phyloP scores from a whole-genome alignment of 169 alveolate species.

The Babesia caballi region DNA sequence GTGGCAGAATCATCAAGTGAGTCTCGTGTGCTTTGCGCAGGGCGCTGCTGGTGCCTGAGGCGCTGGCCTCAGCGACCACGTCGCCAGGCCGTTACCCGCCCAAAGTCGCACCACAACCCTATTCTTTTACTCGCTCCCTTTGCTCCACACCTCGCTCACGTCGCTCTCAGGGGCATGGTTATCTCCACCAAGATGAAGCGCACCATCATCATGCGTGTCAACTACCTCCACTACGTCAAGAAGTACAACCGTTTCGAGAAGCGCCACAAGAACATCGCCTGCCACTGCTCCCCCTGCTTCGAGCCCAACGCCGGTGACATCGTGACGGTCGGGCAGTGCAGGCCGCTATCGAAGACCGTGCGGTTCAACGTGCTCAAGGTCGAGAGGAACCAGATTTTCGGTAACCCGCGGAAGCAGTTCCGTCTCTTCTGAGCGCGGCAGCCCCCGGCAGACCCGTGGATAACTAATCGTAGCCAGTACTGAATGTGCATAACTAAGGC shows the following conservation, averaged over 20 bases:
- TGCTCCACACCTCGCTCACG: neutral
- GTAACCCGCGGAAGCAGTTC: conserved; percentile 98
- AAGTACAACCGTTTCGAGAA: conserved; percentile 98
- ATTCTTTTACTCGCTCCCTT: neutral
- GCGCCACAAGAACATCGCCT: conserved; percentile 96
- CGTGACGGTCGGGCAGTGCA: conserved; percentile 98
- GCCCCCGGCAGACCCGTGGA: neutral
- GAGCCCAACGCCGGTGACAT: conserved; percentile 97
- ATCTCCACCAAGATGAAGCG: conserved; percentile 98
- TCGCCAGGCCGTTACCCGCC: too few species aligned
- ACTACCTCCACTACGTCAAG: conserved; percentile 96
- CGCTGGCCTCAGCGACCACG: neutral
- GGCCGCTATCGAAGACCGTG: conserved; percentile 99
- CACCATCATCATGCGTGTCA: conserved; percentile 96
- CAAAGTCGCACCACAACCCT: too few species aligned
- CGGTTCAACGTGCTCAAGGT: conserved; percentile 98
- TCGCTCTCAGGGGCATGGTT: conserved; percentile 92
- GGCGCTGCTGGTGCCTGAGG: neutral
- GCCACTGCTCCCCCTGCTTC: conserved; percentile 98
- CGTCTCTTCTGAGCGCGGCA: conserved; percentile 85
- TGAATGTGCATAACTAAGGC: neutral
- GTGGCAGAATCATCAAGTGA: conserved; percentile 95
- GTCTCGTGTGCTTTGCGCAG: neutral
- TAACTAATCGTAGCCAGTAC: conserved; percentile 10
- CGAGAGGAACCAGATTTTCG: conserved; percentile 96